Base-by-base conservation (phyloP, 164 flowering plant genomes). In the Annona cherimola region DNA sequence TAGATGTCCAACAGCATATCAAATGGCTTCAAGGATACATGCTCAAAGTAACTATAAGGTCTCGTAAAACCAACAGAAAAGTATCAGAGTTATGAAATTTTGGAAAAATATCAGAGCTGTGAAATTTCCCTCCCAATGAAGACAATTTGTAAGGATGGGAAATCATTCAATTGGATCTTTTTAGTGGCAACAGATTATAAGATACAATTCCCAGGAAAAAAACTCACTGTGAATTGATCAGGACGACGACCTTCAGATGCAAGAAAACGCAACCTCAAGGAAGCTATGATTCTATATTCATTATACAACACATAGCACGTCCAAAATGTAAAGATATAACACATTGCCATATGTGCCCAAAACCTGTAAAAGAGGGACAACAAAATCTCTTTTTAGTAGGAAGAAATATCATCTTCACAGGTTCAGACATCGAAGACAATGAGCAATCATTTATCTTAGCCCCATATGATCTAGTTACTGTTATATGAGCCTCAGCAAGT, bases 321-420 rank as follows among this genome's bases (percentile, higher is more conserved):
- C 97, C 98, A 93, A 71, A 90, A 84, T 42, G 98, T 86, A 75
- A 89, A 90, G 35, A 63, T 80, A 83, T 93, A 93, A 44, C 92
- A 93, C 94, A 91, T 88, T 46, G 84, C 79, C 74, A 93, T 67
- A 80, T 93, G 98, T 16, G 89, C 73, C 89, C 90, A 91, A 73
- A 93, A 93, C 81, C 98, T 93, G 89, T 68, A 79, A 60, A 41
- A 42, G n/a, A 64, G 5, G 16, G 41, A 41, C 20, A 41, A 35
- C 5, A 42, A 3, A 40, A 39, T 14, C 44, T 42, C 41, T 64
- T 40, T 41, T 64, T 5, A 40, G 4, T 8, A 14, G 41, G 41
- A 64, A 42, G 67, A 64, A 64, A 64, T 42, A 40, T 64, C 67
- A 35, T 42, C 35, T 61, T 7, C 39, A 61, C 4, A 19, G 8